These are phyloP conservation scores for Ochetophila trinervis DNA, from an alignment of 306 rosid species.

Conservation along the genomic window DNA sequence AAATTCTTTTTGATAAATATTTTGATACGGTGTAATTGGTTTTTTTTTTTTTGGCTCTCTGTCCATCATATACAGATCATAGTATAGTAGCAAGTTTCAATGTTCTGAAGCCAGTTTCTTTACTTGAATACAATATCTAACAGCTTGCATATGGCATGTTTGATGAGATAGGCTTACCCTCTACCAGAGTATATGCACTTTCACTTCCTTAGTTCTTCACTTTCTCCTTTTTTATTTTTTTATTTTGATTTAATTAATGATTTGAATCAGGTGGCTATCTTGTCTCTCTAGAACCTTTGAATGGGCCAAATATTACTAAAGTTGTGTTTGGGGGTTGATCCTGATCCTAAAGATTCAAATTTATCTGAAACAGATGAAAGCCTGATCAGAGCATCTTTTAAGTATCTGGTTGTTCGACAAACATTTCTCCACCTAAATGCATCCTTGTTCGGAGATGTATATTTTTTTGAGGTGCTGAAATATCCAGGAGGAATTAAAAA, in stretches of 20 bases:
- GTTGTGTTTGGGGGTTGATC: slow-evolving; percentile 66
- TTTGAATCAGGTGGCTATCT: slow-evolving; percentile 56
- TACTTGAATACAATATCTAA: slow-evolving; percentile 52
- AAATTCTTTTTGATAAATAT: slow-evolving; percentile 2
- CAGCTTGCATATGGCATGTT: slow-evolving; percentile 63
- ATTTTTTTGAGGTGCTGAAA: slow-evolving; percentile 69
- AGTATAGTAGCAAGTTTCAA: slow-evolving; percentile 69
- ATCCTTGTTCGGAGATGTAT: slow-evolving; percentile 59
- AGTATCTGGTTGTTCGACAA: slow-evolving; percentile 39
- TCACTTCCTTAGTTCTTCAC: too few species aligned
- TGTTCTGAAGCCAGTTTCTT: slow-evolving; percentile 48
- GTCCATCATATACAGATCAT: slow-evolving; percentile 44
- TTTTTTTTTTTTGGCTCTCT: neutral
- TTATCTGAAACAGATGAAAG: slow-evolving; percentile 48
- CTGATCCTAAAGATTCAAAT: slow-evolving; percentile 41
- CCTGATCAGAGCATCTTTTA: slow-evolving; percentile 48
- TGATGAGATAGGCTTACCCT: slow-evolving; percentile 52
- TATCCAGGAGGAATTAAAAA: slow-evolving; percentile 77
- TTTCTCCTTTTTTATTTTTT: slow-evolving; percentile 18
- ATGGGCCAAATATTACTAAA: slow-evolving; percentile 50
- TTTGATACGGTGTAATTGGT: slow-evolving; percentile 3
- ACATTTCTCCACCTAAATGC: slow-evolving; percentile 46
- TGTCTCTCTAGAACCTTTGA: slow-evolving; percentile 51
- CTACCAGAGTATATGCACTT: too few species aligned
- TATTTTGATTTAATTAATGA: slow-evolving; percentile 19